Evolutionary conservation across 2,329 filamentous ascomycete genomes (phyloP).

Genomic region (Fusarium sp.): DNA sequence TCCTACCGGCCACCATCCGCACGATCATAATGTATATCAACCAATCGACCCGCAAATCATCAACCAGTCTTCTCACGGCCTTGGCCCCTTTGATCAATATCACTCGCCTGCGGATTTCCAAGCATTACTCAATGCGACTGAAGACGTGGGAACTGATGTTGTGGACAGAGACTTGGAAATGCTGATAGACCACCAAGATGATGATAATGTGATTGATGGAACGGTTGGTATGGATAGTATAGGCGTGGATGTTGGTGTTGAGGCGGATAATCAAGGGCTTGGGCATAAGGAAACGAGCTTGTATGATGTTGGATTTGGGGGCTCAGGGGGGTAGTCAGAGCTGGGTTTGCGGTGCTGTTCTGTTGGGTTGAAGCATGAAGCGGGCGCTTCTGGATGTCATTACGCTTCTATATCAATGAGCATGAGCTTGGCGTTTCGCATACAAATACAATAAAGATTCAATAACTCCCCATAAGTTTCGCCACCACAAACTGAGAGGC

Average conservation of each 20-base stretch:
- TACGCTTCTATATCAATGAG: constrained; percentile 22
- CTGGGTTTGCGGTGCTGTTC: not conserved
- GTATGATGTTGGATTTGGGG: constrained; percentile 50
- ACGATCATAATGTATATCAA: constrained; percentile 56
- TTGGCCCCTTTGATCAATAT: constrained; percentile 57
- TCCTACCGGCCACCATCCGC: constrained; percentile 45
- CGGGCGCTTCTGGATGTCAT: constrained; percentile 29
- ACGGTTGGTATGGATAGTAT: constrained; percentile 39
- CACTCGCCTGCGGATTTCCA: constrained; percentile 64
- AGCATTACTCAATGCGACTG: constrained; percentile 64
- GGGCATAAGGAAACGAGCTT: constrained; percentile 44
- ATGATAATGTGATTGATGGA: constrained; percentile 50
- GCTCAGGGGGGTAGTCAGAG: constrained; percentile 22
- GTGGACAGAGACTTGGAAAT: constrained; percentile 65
- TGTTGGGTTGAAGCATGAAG: constrained; percentile 21
- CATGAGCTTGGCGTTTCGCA: constrained; percentile 11
- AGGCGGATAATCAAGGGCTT: constrained; percentile 26
- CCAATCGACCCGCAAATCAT: constrained; percentile 73
- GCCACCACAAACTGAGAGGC: no score
- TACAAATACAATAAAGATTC: not conserved
- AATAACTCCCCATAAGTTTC: not conserved
- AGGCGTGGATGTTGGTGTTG: constrained; percentile 19
- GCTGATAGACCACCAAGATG: constrained; percentile 62
- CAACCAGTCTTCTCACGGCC: constrained; percentile 49
- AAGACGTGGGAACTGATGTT: constrained; percentile 55